Percentiles rank a stretch among this genome's conserved stretches.
Evolutionary conservation across 441 rosid species (phyloP).

Genomic region (Eruca vesicaria): DNA sequence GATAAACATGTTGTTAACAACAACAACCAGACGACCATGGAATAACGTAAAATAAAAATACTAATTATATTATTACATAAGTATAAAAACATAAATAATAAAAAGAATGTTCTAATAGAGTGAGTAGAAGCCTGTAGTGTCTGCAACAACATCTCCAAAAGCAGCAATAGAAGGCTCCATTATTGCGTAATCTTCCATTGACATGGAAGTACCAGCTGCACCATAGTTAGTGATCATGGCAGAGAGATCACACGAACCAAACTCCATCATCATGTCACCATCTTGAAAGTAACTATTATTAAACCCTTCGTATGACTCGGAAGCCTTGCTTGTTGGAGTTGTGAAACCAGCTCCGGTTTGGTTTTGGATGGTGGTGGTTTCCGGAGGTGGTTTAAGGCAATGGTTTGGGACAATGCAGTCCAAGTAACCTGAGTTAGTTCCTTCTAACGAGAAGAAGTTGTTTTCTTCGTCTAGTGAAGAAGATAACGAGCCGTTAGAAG

Average conservation of each 20-base stretch:
- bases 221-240: conserved; percentile 48
- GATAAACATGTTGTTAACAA: conserved; percentile 16
- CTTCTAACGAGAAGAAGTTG: conserved; percentile 43
- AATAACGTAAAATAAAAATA: conserved; percentile 22
- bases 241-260: conserved; percentile 54
- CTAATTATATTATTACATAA: conserved; percentile 11
- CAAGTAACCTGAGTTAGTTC: conserved; percentile 77
- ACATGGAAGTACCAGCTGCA: conserved; percentile 22
- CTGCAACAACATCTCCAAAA: conserved; percentile 50
- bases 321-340: conserved; percentile 15
- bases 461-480: conserved; percentile 45
- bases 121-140: conserved; percentile 51
- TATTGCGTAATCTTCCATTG: conserved; percentile 31
- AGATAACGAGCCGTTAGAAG: conserved; percentile 33
- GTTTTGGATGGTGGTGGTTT: conserved; percentile 16
- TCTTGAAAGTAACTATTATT: conserved; percentile 30
- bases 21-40: conserved; percentile 24
- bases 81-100: neutral
- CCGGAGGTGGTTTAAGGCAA: conserved; percentile 75
- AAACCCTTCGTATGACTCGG: conserved; percentile 27
- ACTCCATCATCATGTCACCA: conserved; percentile 30
- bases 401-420: conserved; percentile 85
- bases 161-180: conserved; percentile 35
- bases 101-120: conserved; percentile 37
- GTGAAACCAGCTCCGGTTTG: conserved; percentile 15